These are phyloP conservation scores for Leccinum subspadiceum DNA, from an alignment of 1,284 basidiomycete species.

Conservation along the genomic window DNA sequence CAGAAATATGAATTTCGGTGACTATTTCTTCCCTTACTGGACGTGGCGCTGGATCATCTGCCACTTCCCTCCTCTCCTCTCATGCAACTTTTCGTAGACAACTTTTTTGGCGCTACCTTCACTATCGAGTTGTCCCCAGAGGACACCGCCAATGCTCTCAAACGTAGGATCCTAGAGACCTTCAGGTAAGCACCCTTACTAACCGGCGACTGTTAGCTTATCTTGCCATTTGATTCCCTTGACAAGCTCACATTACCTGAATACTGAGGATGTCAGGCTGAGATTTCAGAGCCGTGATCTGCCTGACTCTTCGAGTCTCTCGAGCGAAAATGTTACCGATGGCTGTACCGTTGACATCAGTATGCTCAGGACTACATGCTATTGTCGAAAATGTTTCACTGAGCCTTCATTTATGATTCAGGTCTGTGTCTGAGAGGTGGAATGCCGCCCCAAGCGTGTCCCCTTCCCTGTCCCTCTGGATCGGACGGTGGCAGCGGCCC, in stretches of 20 bases:
- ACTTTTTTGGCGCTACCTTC: neutral
- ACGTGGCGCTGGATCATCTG: neutral
- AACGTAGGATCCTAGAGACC: neutral
- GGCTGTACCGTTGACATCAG: neutral
- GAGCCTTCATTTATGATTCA: neutral
- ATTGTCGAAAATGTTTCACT: neutral
- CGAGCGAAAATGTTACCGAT: neutral
- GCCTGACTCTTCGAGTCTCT: neutral
- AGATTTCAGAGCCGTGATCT: neutral
- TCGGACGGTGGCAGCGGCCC: neutral
- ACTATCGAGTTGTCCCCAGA: neutral
- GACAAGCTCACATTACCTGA: neutral
- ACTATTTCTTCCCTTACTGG: neutral
- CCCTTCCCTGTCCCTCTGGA: neutral
- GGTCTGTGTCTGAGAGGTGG: neutral
- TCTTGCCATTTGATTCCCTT: neutral
- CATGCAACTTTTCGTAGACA: neutral
- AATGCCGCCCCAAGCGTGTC: neutral
- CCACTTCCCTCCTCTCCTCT: neutral
- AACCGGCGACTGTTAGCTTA: neutral
- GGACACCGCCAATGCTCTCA: neutral
- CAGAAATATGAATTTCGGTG: neutral
- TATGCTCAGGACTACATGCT: neutral
- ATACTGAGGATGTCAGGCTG: neutral
- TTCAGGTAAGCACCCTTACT: neutral